Base-by-base conservation (phyloP, 345 rosid genomes). In the Salix purpurea region DNA sequence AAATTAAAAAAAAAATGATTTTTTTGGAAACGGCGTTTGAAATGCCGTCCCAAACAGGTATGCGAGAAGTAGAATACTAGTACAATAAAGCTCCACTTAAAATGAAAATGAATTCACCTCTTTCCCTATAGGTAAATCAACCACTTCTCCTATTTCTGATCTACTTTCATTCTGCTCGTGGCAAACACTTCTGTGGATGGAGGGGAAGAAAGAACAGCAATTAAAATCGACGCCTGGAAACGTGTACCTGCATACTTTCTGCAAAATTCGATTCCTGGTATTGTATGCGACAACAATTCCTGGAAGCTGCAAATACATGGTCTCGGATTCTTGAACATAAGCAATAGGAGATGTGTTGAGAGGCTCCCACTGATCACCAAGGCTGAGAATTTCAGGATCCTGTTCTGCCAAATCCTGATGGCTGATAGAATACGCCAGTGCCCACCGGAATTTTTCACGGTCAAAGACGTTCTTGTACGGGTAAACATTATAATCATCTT, bases 141-240 rank as follows among this genome's bases (percentile, higher is more conserved):
- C 32, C 7, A 2, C 16, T 44, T 12, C 44, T 65, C 60, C 69
- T 18, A 24, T 8, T 65, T 65, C 9, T 1, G 11, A 21, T n/a
- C n/a, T 15, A 65, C 64, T 34, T 65, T 6, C 71, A 34, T 37
- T 65, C 13, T 30, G 46, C n/a, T n/a, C 12, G 13, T 42, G 30
- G 30, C 19, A 30, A 7, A 18, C 34, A 4, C 72, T 18, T 26
- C 70, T 14, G 48, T 52, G n/a, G 12, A 10, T 32, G 23, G 56
- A 61, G 32, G 79, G 84, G 42, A 78, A 71, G 64, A 82, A 74
- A 7, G 74, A 71, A 64, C 78, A 73, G 42, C 48, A 13, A 32
- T 50, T 58, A 15, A 37, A 69, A n/a, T 78, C 2, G 16, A 6
- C 42, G 11, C 61, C 62, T 4, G 18, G 66, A 60, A 44, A 24